These are phyloP conservation scores for Malassezia yamatoensis DNA, from an alignment of 1,284 basidiomycete genomes.

Conservation along the genomic window DNA sequence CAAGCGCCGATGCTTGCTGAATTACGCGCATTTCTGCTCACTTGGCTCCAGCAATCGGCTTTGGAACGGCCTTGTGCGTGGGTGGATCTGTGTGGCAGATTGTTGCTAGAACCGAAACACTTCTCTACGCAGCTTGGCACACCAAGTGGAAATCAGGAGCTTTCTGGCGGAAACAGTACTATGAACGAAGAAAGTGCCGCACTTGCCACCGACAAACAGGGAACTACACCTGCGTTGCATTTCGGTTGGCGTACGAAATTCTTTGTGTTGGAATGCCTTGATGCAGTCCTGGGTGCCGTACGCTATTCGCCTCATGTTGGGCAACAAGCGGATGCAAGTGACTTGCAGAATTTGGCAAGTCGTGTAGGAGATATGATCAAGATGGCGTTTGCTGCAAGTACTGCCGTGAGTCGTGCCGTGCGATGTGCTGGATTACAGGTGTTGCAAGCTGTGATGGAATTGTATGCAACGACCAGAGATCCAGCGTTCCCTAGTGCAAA, in stretches of 20 bases:
- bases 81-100: constrained; percentile 76
- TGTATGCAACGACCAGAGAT: constrained; percentile 75
- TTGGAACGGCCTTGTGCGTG: constrained; percentile 85
- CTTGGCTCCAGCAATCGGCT: constrained; percentile 90
- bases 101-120: constrained; percentile 6
- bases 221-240: constrained; percentile 60
- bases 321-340: constrained; percentile 59
- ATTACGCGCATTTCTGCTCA: constrained; percentile 80
- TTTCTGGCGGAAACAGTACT: background rate
- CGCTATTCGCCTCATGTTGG: constrained; percentile 50
- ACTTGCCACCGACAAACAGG: constrained; percentile 1
- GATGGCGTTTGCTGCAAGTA: constrained; percentile 95
- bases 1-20: constrained; percentile 89
- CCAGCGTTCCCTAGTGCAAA: constrained; percentile 82
- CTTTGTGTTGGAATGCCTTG: constrained; percentile 84
- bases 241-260: constrained; percentile 79
- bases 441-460: constrained; percentile 82
- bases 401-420: constrained; percentile 88
- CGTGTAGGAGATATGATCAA: constrained; percentile 86
- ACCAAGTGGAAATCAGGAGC: background rate
- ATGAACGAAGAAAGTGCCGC: constrained; percentile 15
- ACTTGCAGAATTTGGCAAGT: constrained; percentile 53
- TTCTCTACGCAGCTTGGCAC: background rate
- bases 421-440: constrained; percentile 83
- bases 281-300: constrained; percentile 73